Base-by-base conservation (phyloP, 805 yeast species). In the Spathaspora boniae region DNA sequence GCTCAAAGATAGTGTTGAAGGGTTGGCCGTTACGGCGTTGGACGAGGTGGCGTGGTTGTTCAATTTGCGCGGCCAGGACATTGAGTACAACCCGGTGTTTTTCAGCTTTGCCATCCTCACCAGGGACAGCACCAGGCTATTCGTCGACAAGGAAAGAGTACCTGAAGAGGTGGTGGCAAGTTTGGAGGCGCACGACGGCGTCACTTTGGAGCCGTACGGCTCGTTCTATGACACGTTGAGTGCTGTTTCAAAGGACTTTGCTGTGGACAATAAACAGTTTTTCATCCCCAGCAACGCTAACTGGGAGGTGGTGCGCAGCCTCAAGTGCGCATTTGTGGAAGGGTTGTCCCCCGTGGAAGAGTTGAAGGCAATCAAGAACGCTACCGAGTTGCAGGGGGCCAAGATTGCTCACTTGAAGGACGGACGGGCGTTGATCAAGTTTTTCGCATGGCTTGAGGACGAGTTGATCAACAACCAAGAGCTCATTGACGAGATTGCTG, bases 41-140 rank as follows among this genome's bases (percentile, higher is more conserved):
- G 97, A 91, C 62, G 96, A 89, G 48, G 76, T 88, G 38, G 93
- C 95, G 4, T 89, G 97, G 96, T 62, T 88, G 28, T 53, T 74
- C 40, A 74, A 74, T 43, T 53, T 75, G 37, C 57, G 81, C 40
- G 80, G 80, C 17, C 70, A 54, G 33, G 81, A 76, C 50, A 76
- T 76, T 39, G 73, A 70, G 32, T 76, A 48, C 53, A 75, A 74
- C 46, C 80, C 81, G 3, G 68, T 76, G 12, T 76, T 76, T 45
- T 75, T 61, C 56, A 54, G 71, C 38, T 66, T 60, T 37, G 48
- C 64, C 45, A 54, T 64, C 8, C 45, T 65, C n/a, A 51, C 62
- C 2, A 44, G 48, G 23, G 47, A 52, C 31, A 48, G 47, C 9
- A 54, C 67, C 16, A 56, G 55, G 1, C 55, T 76, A 31, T 76